phyloP scores from a whole-genome alignment of 1,139 yeast genomes.

The Scheffersomyces lignicola region DNA sequence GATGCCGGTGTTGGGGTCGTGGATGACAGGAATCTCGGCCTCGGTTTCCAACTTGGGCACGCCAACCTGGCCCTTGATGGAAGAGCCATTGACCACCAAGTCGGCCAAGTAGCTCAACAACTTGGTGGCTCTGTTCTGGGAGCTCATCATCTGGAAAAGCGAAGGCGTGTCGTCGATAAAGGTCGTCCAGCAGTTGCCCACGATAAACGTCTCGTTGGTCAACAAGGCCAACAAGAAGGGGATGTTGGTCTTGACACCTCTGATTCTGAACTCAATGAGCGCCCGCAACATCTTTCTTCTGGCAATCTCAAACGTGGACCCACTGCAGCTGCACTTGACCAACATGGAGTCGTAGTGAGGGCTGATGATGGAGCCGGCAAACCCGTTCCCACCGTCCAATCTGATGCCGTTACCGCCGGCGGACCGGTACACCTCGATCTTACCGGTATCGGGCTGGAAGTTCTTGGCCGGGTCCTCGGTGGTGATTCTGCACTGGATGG shows the following conservation, averaged over 20 bases:
- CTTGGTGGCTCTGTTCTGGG: constrained; percentile 97
- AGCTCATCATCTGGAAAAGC: constrained; percentile 89
- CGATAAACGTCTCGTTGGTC: constrained; percentile 86
- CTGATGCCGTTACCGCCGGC: constrained; percentile 99
- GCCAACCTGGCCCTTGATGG: constrained; percentile 94
- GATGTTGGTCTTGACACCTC: constrained; percentile 98
- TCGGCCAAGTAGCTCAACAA: constrained; percentile 87
- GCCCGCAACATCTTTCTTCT: constrained; percentile 97
- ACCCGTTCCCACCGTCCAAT: constrained; percentile 98
- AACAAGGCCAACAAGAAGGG: constrained; percentile 93
- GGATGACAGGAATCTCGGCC: constrained; percentile 72
- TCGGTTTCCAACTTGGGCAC: constrained; percentile 76
- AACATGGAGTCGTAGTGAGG: constrained; percentile 99
- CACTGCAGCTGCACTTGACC: constrained; percentile 96
- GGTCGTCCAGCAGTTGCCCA: constrained; percentile 96
- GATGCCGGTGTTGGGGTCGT: constrained; percentile 56
- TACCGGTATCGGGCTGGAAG: constrained; percentile 99
- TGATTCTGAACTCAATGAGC: constrained; percentile 92
- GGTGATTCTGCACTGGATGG: constrained; percentile 98
- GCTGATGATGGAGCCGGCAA: constrained; percentile 96
- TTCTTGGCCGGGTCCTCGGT: constrained; percentile 97
- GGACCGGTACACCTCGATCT: constrained; percentile 95
- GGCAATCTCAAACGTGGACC: constrained; percentile 94
- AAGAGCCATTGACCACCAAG: constrained; percentile 90
- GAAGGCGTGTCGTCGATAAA: constrained; percentile 98